phyloP scores from a whole-genome alignment of 208 protist species.

The Acanthamoeba sp. region DNA sequence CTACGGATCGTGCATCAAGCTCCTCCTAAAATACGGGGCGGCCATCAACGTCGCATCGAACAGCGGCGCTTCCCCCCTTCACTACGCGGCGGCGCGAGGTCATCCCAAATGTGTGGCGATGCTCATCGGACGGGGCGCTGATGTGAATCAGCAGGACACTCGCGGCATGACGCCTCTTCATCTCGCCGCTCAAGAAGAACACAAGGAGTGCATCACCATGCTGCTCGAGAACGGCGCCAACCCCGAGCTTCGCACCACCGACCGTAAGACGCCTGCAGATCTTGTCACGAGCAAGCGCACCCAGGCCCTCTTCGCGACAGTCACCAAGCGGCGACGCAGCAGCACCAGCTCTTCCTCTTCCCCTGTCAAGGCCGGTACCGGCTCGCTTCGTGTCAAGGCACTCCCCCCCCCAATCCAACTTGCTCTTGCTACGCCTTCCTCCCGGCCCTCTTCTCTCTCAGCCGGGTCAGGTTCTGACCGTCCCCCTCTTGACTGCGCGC shows the following conservation, averaged over 20 bases:
- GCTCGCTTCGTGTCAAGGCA: background rate
- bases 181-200: background rate
- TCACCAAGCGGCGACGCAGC: background rate
- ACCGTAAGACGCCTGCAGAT: background rate
- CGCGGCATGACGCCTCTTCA: constrained; percentile 7
- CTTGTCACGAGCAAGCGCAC: background rate
- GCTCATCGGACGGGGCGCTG: background rate
- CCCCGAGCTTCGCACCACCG: background rate
- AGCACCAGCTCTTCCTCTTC: background rate
- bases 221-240: constrained; percentile 19
- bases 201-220: background rate
- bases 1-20: background rate
- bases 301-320: background rate
- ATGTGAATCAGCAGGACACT: background rate
- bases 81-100: background rate
- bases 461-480: background rate
- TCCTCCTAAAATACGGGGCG: background rate
- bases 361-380: background rate
- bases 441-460: background rate
- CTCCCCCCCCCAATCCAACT: background rate
- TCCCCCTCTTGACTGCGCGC: no score
- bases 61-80: background rate
- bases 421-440: background rate
- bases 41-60: background rate
- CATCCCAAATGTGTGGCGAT: background rate